These are phyloP conservation scores for Fusarium algeriense DNA, from an alignment of 2,329 filamentous ascomycete genomes.

Conservation along the genomic window DNA sequence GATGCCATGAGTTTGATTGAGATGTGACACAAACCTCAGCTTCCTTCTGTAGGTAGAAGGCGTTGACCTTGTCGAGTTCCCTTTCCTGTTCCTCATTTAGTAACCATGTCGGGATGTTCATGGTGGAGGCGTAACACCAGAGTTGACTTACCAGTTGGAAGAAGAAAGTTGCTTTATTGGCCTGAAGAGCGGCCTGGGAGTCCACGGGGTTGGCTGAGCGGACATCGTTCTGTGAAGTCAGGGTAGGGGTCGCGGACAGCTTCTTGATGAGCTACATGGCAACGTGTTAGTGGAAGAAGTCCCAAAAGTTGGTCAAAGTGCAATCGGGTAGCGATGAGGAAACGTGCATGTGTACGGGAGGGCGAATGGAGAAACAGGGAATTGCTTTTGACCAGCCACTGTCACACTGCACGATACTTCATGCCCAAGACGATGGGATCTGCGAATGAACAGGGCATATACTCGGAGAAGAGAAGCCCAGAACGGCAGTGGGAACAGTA, in stretches of 20 bases:
- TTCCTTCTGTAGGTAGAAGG: slow-evolving; percentile 97
- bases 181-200: slow-evolving; percentile 90
- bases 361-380: slow-evolving; percentile 37
- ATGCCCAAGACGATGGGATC: slow-evolving; percentile 26
- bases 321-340: slow-evolving; percentile 24
- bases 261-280: slow-evolving; percentile 91
- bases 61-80: slow-evolving; percentile 98
- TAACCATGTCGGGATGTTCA: slow-evolving; percentile 47
- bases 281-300: slow-evolving; percentile 41
- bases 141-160: slow-evolving; percentile 82
- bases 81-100: slow-evolving; percentile 78
- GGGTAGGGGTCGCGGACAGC: slow-evolving; percentile 89
- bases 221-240: slow-evolving; percentile 79
- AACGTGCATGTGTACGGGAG: slow-evolving; percentile 38
- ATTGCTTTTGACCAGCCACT: slow-evolving; percentile 37
- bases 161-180: slow-evolving; percentile 99
- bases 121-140: slow-evolving; percentile 35
- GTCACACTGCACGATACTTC: slow-evolving; percentile 28
- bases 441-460: slow-evolving; percentile 24
- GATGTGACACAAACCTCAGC: slow-evolving; percentile 77
- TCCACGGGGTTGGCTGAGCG: slow-evolving; percentile 67
- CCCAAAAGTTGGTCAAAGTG: slow-evolving; percentile 29
- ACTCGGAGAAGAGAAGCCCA: slow-evolving; percentile 11
- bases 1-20: not conserved
- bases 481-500: slow-evolving; percentile 10